phyloP scores from a whole-genome alignment of 768 basidiomycete genomes.

The Dacryopinax spathularia region DNA sequence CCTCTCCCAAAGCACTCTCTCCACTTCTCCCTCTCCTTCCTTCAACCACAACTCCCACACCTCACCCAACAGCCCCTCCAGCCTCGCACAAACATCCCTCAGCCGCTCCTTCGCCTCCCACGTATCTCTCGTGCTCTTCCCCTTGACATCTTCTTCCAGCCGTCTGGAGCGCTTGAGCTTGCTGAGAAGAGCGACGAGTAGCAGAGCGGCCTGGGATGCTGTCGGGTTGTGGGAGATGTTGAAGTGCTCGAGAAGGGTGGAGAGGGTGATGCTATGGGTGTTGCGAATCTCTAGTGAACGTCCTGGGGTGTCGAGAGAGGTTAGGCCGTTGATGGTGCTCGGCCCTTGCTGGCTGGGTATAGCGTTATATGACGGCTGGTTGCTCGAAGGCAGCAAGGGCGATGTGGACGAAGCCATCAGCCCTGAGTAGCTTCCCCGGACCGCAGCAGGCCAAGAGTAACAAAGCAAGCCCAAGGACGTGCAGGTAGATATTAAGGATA shows the following conservation, averaged over 20 bases:
- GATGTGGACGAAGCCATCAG: background rate
- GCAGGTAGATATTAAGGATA: background rate
- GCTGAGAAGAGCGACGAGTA: background rate
- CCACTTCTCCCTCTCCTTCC: background rate
- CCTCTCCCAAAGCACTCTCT: background rate
- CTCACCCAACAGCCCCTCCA: background rate
- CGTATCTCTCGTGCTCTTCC: slow-evolving; percentile 2
- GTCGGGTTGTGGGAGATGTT: background rate
- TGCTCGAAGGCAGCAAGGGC: background rate
- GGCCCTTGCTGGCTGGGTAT: background rate
- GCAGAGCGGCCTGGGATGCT: background rate
- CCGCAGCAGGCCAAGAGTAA: background rate
- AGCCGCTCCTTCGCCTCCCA: slow-evolving; percentile 2
- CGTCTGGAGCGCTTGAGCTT: background rate
- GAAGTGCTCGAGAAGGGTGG: background rate
- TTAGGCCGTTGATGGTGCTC: background rate
- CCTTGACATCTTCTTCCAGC: background rate
- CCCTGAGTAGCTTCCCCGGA: background rate
- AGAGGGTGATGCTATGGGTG: background rate
- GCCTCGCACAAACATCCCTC: background rate
- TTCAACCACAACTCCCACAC: background rate
- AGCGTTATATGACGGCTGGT: background rate
- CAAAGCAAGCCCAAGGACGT: background rate
- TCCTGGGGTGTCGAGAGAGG: background rate
- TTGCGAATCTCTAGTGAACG: background rate